Evolutionary conservation across 129 eudicot genomes (phyloP), one percentile per base, ranked within the genome.

Genomic region (Apium graveolens): DNA sequence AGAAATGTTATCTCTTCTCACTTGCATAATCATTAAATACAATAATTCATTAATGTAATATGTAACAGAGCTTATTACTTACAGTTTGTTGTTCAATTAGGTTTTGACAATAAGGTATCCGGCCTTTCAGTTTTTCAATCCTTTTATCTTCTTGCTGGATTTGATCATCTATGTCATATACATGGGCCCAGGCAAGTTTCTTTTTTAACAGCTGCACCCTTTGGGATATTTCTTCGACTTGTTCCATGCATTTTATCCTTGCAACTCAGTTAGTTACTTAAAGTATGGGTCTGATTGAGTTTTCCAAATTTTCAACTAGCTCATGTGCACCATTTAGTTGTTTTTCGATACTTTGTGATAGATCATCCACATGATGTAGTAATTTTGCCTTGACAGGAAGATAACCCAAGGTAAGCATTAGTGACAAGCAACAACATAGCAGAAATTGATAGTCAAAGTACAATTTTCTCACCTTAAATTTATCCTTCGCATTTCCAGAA

Each of bases 401-500:
- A 27, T n/a, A 81, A 41, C 46, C 46, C 29, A 65, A 37, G 26
- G 42, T 20, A 69, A 21, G 39, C 17, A 11, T 18, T 24, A 42
- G 31, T 31, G 60, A 43, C 12, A 21, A 70, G 69, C 24, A 20
- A 76, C n/a, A 55, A 29, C 70, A 35, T 76, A 9, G 72, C 57
- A 57, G 16, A 34, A 21, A n/a, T 21, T 74, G 60, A 51, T 21
- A 57, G 73, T 77, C 45, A 74, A 73, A 41, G 31, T 76, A 46
- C 32, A 17, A 4, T 35, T 5, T 32, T 63, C 73, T 45, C 80
- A 96, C 99, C 97, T 92, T 92, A 82, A 96, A 96, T 78, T 92
- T 96, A 80, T 96, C 99, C 87, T 90, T 96, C 76, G 86, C 90
- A 74, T 86, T 96, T 75, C 99, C 99, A 26, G 99, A 96, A 87